Conservation (phyloP, 2,329 filamentous ascomycete genomes). For the Trichoderma gracile region DNA sequence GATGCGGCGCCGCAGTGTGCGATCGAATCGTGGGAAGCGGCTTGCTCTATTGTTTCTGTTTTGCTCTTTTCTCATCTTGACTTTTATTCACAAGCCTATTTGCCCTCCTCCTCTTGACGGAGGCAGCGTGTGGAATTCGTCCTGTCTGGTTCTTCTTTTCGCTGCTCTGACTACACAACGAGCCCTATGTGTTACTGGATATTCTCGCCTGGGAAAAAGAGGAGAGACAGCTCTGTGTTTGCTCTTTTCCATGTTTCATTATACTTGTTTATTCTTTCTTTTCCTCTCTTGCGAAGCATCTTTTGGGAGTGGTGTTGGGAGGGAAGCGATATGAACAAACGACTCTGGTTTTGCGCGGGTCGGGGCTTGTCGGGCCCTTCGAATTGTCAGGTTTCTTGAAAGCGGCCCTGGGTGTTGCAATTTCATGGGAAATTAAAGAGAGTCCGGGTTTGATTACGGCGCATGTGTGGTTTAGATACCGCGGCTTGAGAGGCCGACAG, state of each 20-base stretch:
- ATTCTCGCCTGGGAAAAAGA: constrained; percentile 33
- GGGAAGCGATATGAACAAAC: constrained; percentile 35
- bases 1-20: constrained; percentile 34
- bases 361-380: constrained; percentile 37
- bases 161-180: constrained; percentile 23
- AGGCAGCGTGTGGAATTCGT: constrained; percentile 25
- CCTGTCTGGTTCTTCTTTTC: constrained; percentile 28
- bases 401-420: constrained; percentile 40
- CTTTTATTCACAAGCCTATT: constrained; percentile 2
- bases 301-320: constrained; percentile 34
- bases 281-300: constrained; percentile 35
- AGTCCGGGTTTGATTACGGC: constrained; percentile 37
- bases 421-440: constrained; percentile 33
- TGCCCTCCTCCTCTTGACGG: not conserved
- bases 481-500: constrained; percentile 37
- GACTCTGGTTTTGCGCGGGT: constrained; percentile 36
- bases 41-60: constrained; percentile 26
- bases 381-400: constrained; percentile 14
- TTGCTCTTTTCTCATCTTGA: constrained; percentile 14
- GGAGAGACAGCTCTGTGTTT: not conserved
- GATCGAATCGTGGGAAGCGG: constrained; percentile 35
- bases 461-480: constrained; percentile 37
- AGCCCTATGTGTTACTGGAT: constrained; percentile 33
- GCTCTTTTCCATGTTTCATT: constrained; percentile 6
- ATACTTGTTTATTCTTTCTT: not conserved